Evolutionary conservation across 345 rosid genomes (phyloP).

Genomic region (Lumnitzera littorea): DNA sequence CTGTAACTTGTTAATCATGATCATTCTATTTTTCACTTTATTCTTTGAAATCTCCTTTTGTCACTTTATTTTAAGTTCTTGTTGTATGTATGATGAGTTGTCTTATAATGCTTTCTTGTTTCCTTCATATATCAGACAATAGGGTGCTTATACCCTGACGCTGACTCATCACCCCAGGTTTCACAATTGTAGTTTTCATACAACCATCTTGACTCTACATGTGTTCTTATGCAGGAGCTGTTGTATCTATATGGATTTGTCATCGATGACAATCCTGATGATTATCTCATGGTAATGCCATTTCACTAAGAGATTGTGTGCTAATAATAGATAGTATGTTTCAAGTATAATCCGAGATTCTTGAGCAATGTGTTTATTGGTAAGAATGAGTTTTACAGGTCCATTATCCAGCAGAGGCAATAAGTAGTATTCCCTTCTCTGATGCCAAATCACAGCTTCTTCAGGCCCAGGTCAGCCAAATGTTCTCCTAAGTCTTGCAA

Average conservation of each 20-base stretch:
- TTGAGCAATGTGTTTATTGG: slow-evolving; percentile 2
- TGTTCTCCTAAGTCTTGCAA: not conserved
- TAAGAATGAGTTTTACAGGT: slow-evolving; percentile 33
- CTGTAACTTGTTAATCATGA: too few species aligned
- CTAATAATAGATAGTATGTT: not conserved
- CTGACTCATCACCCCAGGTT: too few species aligned
- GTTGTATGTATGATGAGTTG: too few species aligned
- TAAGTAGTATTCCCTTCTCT: slow-evolving; percentile 46
- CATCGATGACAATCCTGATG: slow-evolving; percentile 78
- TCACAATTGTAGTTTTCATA: too few species aligned
- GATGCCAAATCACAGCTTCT: slow-evolving; percentile 82
- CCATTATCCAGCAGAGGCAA: slow-evolving; percentile 88
- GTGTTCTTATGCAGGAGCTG: slow-evolving; percentile 53
- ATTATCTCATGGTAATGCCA: slow-evolving; percentile 74
- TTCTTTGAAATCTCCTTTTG: too few species aligned
- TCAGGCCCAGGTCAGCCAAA: slow-evolving; percentile 62
- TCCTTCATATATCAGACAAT: too few species aligned
- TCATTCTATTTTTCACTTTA: too few species aligned
- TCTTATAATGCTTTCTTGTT: too few species aligned
- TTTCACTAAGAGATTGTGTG: slow-evolving; percentile 4
- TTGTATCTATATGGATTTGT: slow-evolving; percentile 92
- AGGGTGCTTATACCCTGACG: too few species aligned
- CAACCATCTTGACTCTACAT: not conserved
- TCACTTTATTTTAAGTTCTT: too few species aligned
- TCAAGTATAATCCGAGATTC: not conserved